A percentile compares a stretch with the other conserved stretches of the same genome.
Conservation (phyloP, 2,329 filamentous ascomycete species). For the Verticillium dahliae region DNA sequence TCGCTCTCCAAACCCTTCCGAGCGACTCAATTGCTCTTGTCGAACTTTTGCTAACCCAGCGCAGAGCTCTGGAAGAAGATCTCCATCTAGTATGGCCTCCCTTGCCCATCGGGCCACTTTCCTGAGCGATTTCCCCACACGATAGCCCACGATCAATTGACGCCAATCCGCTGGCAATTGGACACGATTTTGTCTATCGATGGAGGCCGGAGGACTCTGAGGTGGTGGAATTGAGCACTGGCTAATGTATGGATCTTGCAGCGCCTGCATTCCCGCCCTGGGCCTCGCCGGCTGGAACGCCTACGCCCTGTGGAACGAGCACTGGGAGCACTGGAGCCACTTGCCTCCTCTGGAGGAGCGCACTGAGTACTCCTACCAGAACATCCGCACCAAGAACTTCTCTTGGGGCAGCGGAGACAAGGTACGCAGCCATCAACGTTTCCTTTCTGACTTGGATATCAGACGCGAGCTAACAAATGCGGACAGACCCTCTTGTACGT, state of each 20-base stretch:
- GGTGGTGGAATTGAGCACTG: not conserved
- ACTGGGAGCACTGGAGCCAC: constrained; percentile 94
- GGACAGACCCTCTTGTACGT: constrained; percentile 60
- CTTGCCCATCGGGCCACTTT: not conserved
- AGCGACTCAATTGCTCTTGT: constrained; percentile 2
- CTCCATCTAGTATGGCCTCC: constrained; percentile 76
- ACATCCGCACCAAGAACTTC: constrained; percentile 95
- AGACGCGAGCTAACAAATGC: not conserved
- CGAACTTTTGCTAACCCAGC: constrained; percentile 1
- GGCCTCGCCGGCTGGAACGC: constrained; percentile 72
- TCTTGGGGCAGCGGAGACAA: constrained; percentile 95
- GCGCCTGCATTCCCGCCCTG: constrained; percentile 68
- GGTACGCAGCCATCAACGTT: constrained; percentile 42
- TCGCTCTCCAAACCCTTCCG: constrained; percentile 14
- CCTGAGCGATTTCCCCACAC: not conserved
- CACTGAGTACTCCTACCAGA: constrained; percentile 92
- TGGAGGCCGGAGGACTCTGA: not conserved
- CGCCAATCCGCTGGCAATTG: not conserved
- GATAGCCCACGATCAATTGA: not conserved
- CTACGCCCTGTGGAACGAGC: constrained; percentile 86
- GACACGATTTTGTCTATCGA: not conserved
- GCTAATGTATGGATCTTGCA: constrained; percentile 30
- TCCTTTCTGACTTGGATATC: constrained; percentile 4
- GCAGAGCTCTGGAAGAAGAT: constrained; percentile 93
- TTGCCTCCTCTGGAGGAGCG: constrained; percentile 83